Evolutionary conservation across 2,329 filamentous ascomycete species (phyloP), one percentile per base, ranked within the genome.

Genomic region (Diaporthe ampelina): DNA sequence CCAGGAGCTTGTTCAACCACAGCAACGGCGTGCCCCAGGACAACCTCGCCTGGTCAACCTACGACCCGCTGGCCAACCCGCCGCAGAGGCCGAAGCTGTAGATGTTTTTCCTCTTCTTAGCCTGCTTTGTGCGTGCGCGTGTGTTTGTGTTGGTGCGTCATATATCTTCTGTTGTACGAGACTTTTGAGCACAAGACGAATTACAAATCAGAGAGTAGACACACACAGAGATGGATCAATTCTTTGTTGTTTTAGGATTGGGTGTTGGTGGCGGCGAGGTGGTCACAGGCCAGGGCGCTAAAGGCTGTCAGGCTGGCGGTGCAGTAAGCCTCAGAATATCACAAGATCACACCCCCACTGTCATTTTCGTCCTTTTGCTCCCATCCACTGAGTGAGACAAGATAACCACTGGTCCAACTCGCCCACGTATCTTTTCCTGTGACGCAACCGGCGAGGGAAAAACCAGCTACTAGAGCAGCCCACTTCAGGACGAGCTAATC

Each of bases 1-100:
- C 91, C 0, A 87, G 93, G 75, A 94, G 93, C 3, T 81, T 98
- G 78, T 85, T 85, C 75, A 84, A 83, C 75, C 90, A 91, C 77
- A 83, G 85, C 50, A 86, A 85, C 50, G 81, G 84, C 32, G 85
- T 86, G 75, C 88, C 89, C 1, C 76, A 79, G 1, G 89, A 91
- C 76, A 83, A 83, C 71, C 80, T 91, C 37, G 83, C 86, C 0
- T 79, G 80, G 26, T 82, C 82, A n/a, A 85, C 88, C 1, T 91
- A 91, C 76, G 89, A 91, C 75, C 85, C 87, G 37, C 79, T 91
- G 70, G 84, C 83, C 32, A 86, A 86, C 70, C 90, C 90, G 54
- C 81, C 84, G 37, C 89, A 89, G 82, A 84, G 88, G 76, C 83
- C 87, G 32, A 91, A 90, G 84, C 76, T 91, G 77, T 90, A 81